phyloP scores from a whole-genome alignment of 2,329 filamentous ascomycete genomes.

The Metarhizium brunneum region DNA sequence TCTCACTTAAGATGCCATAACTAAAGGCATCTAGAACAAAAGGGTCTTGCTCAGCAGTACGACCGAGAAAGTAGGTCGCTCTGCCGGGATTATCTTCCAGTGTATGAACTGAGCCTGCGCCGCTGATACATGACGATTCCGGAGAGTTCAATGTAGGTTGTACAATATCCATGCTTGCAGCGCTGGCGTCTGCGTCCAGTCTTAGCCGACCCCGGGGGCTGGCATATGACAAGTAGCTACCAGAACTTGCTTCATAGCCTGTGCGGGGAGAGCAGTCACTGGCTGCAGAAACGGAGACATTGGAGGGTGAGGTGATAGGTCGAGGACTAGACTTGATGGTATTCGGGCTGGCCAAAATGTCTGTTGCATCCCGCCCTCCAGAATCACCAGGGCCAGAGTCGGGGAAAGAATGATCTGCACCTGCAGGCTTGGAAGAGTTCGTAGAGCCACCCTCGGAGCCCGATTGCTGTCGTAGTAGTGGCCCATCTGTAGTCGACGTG shows the following conservation, averaged over 20 bases:
- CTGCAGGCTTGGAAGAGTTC: not conserved
- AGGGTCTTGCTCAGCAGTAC: constrained; percentile 36
- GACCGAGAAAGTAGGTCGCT: constrained; percentile 36
- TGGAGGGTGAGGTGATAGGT: constrained; percentile 1
- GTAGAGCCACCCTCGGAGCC: not conserved
- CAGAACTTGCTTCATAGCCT: not conserved
- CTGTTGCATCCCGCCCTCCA: not conserved
- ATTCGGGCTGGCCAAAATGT: constrained; percentile 1
- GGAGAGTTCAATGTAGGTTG: constrained; percentile 8
- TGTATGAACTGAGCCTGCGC: constrained; percentile 16
- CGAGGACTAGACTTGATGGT: constrained; percentile 5
- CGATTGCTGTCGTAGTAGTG: not conserved
- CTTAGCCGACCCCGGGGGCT: constrained; percentile 2
- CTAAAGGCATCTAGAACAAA: constrained; percentile 37
- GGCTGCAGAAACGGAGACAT: not conserved
- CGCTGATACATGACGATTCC: not conserved
- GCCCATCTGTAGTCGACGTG: constrained; percentile 10
- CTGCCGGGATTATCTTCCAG: constrained; percentile 31
- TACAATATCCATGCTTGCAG: constrained; percentile 6
- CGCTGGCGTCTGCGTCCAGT: not conserved
- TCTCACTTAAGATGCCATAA: constrained; percentile 34
- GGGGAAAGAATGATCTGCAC: not conserved
- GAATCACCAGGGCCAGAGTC: not conserved
- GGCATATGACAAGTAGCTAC: constrained; percentile 1
- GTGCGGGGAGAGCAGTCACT: constrained; percentile 3